Conservation (phyloP, 2,329 filamentous ascomycete species). For the Talaromyces pinophilus region DNA sequence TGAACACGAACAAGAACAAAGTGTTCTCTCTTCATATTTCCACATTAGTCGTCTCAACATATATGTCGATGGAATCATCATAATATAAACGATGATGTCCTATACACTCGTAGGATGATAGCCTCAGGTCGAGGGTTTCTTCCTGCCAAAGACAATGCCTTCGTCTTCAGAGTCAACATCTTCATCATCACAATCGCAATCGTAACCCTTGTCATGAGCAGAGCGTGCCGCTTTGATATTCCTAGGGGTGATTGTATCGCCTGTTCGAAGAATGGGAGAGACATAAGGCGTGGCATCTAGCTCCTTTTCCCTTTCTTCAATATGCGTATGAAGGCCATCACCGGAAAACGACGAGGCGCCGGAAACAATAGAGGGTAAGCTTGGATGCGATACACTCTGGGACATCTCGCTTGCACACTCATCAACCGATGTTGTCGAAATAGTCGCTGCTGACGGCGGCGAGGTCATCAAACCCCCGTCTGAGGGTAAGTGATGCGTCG, state of each 20-base stretch:
- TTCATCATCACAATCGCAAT: conserved; percentile 47
- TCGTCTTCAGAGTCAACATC: conserved; percentile 48
- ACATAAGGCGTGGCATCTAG: conserved; percentile 31
- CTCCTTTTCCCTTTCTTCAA: conserved; percentile 33
- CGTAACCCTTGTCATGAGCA: conserved; percentile 40
- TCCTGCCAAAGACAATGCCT: conserved; percentile 43
- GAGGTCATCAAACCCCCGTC: conserved; percentile 36
- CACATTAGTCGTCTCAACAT: conserved; percentile 3
- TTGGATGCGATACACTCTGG: conserved; percentile 50
- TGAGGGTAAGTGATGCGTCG: conserved; percentile 18
- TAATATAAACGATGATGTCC: background rate
- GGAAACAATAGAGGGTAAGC: conserved; percentile 49
- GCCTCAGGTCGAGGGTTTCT: conserved; percentile 15
- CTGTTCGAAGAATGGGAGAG: conserved; percentile 44
- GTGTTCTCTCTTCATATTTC: background rate
- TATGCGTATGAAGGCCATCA: conserved; percentile 34
- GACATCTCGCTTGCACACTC: conserved; percentile 48
- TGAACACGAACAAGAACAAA: conserved; percentile 7
- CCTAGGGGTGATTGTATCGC: conserved; percentile 44
- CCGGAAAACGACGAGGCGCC: conserved; percentile 50
- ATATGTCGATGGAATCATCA: conserved; percentile 1
- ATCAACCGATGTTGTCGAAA: conserved; percentile 50
- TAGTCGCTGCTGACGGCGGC: conserved; percentile 48
- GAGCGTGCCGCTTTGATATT: conserved; percentile 28
- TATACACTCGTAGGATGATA: background rate